Base-by-base conservation (phyloP, 2,329 filamentous ascomycete genomes). In the Ramichloridium luteum region DNA sequence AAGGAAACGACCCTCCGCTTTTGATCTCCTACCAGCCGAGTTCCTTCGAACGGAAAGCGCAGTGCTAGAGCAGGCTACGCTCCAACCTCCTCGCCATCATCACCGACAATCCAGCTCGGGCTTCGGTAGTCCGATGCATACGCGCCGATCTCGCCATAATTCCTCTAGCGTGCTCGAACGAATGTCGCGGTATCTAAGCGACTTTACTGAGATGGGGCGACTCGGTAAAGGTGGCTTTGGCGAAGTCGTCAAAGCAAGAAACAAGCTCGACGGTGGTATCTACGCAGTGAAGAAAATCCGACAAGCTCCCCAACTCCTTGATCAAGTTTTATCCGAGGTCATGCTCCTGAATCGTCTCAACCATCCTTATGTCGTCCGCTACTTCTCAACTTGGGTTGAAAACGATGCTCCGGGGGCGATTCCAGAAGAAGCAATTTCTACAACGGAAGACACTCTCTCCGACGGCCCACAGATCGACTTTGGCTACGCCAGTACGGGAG, bases 211-310 rank as follows among this genome's bases (percentile, higher is more conserved):
- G 57, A 77, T 90, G 50, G 84, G 83, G 10, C 74, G 81, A 4
- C 66, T 98, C 9, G 90, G 90, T 3, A 92, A 88, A 54, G 90
- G 90, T 26, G 90, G 88, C 0, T 98, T 93, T 58, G 90, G 90
- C 4, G 84, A 94, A 58, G 90, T 98, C 13, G 84, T 96, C 34
- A 92, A 93, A 55, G 88, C 88, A 3, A 74, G 88, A 17, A 93
- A 93, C 56, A 93, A 90, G 59, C 72, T 94, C 3, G 90, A 96
- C 53, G 83, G 83, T 1, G 81, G 86, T 36, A 78, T 92, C 26
- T 98, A 96, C 57, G 90, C 90, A 12, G 82, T 98, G 53, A 98
- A 98, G 56, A 94, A 96, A 54, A 90, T 98, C 39, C 83, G 77
- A 1, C 82, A 90, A 45, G 70, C 77, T 8, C 65, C 68, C 4